Conservation (phyloP, 1,284 basidiomycete species). For the Rhodotorula sp. region DNA sequence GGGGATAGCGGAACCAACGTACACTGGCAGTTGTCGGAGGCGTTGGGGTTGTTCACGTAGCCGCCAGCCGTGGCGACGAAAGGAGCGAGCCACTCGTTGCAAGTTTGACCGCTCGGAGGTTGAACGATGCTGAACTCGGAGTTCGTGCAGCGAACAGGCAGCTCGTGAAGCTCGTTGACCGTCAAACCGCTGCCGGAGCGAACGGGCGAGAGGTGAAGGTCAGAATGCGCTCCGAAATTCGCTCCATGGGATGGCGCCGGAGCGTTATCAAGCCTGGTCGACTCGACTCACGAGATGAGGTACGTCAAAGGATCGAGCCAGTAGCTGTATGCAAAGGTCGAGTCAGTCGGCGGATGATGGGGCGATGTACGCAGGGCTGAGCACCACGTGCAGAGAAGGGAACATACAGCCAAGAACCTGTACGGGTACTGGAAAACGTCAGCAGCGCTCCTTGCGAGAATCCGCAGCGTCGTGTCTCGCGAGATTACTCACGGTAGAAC, state of each 20-base stretch:
- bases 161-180: conserved; percentile 73
- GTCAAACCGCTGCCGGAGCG: conserved; percentile 57
- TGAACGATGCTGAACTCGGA: conserved; percentile 47
- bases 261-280: too few relatives aligned
- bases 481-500: conserved; percentile 60
- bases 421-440: too few relatives aligned
- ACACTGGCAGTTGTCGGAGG: conserved; percentile 61
- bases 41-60: conserved; percentile 72
- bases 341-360: neutral
- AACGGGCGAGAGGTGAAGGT: too few relatives aligned
- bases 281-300: conserved; percentile 31
- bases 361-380: too few relatives aligned
- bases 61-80: conserved; percentile 56
- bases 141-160: conserved; percentile 56
- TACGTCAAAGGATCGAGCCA: conserved; percentile 47
- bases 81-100: conserved; percentile 43
- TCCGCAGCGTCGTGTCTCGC: too few relatives aligned
- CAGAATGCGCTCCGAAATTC: neutral
- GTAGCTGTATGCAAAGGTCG: conserved; percentile 60
- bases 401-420: too few relatives aligned
- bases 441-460: too few relatives aligned
- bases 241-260: too few relatives aligned
- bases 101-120: conserved; percentile 48
- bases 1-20: conserved; percentile 44
- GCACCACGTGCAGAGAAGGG: too few relatives aligned